These are phyloP conservation scores for Phytophthora pisi DNA, from an alignment of 352 stramenopile genomes.

Conservation along the genomic window DNA sequence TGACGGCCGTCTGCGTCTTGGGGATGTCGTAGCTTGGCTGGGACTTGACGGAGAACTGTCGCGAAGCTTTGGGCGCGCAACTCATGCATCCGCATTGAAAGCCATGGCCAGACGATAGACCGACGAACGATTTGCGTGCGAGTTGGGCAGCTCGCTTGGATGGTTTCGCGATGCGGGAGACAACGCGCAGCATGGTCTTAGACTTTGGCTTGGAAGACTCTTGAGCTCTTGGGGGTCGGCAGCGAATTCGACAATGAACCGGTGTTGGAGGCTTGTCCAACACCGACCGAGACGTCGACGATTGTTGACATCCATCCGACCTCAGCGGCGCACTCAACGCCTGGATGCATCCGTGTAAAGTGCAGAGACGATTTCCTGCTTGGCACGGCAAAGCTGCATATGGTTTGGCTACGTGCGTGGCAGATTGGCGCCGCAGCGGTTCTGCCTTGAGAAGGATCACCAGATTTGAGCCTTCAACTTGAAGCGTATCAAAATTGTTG, in stretches of 20 bases:
- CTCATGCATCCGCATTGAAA: conserved; percentile 20
- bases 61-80: conserved; percentile 17
- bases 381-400: not conserved
- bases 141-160: conserved; percentile 16
- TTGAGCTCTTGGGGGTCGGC: not conserved
- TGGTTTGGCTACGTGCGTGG: not conserved
- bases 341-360: conserved; percentile 10
- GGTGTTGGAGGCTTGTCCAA: not conserved
- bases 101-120: conserved; percentile 11
- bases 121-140: conserved; percentile 24
- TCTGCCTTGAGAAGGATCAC: conserved; percentile 11
- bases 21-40: conserved; percentile 52
- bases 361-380: conserved; percentile 3
- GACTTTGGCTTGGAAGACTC: not conserved
- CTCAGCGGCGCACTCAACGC: conserved; percentile 6
- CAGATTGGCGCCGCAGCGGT: conserved; percentile 18
- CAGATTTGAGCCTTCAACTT: conserved; percentile 26
- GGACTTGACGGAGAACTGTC: conserved; percentile 41
- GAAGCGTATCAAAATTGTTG: no score
- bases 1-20: conserved; percentile 55
- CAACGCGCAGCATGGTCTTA: conserved; percentile 27
- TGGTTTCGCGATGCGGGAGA: conserved; percentile 25
- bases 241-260: conserved; percentile 18
- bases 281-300: conserved; percentile 1
- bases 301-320: conserved; percentile 8